Conservation (phyloP, 441 rosid genomes). For the Bocquillonia castaneifolia region DNA sequence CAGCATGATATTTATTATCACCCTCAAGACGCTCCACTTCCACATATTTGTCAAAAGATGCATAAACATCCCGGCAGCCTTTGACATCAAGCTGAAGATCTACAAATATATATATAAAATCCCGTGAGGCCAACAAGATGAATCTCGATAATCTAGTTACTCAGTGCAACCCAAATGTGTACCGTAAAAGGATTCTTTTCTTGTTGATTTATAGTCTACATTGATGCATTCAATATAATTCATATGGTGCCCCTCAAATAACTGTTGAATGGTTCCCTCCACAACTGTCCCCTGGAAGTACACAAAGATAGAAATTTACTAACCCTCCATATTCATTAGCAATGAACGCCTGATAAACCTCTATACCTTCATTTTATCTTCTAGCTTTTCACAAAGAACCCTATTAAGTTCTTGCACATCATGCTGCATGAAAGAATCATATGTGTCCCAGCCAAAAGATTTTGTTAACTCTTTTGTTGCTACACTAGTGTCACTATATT, state of each 20-base stretch:
- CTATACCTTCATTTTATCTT: slow-evolving; percentile 88
- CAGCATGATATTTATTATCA: slow-evolving; percentile 91
- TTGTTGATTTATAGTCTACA: slow-evolving; percentile 87
- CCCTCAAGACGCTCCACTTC: slow-evolving; percentile 98
- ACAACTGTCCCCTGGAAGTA: slow-evolving; percentile 76
- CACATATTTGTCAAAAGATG: slow-evolving; percentile 92
- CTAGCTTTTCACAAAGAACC: slow-evolving; percentile 84
- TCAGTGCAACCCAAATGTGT: slow-evolving; percentile 23
- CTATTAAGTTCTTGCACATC: slow-evolving; percentile 95
- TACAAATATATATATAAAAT: slow-evolving; percentile 31
- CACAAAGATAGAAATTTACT: slow-evolving; percentile 14
- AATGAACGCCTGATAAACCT: slow-evolving; percentile 8
- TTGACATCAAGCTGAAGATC: slow-evolving; percentile 98
- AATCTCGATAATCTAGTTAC: slow-evolving; percentile 20
- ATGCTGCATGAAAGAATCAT: slow-evolving; percentile 93
- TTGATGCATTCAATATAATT: slow-evolving; percentile 92
- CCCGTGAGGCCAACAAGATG: slow-evolving; percentile 23
- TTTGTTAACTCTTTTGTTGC: slow-evolving; percentile 85
- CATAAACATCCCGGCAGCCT: slow-evolving; percentile 96
- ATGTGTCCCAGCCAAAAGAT: slow-evolving; percentile 96
- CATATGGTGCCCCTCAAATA: slow-evolving; percentile 95
- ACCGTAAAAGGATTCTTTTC: slow-evolving; percentile 96
- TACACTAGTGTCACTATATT: slow-evolving; percentile 79
- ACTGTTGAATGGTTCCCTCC: slow-evolving; percentile 88
- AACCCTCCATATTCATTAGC: slow-evolving; percentile 13